These are phyloP conservation scores for Colletotrichum higginsianum DNA, from an alignment of 2,329 filamentous ascomycete species.

Conservation along the genomic window DNA sequence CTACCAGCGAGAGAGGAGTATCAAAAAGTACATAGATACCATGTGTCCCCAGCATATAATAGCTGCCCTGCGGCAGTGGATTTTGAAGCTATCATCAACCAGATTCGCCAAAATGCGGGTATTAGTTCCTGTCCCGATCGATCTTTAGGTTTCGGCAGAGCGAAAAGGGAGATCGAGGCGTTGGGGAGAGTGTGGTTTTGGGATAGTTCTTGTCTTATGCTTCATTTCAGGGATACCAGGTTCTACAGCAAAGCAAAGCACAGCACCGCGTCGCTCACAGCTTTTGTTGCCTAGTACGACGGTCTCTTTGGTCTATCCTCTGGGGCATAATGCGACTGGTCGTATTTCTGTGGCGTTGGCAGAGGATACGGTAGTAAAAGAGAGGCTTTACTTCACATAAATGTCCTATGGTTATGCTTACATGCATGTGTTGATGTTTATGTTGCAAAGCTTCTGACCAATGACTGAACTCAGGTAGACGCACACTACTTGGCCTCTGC, in stretches of 20 bases:
- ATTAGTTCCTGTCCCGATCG: background rate
- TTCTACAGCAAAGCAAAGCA: background rate
- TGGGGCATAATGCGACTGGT: background rate
- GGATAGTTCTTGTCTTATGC: background rate
- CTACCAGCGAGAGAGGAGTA: background rate
- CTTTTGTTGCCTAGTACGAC: background rate
- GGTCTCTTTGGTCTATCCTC: conserved; percentile 3
- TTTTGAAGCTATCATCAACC: background rate
- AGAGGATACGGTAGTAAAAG: background rate
- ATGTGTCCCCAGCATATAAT: conserved; percentile 14
- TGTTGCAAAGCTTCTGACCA: too few species aligned
- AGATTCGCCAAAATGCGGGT: too few species aligned
- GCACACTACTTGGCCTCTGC: too few species aligned
- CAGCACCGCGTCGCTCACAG: background rate
- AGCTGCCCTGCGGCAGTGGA: background rate
- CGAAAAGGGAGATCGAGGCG: conserved; percentile 1
- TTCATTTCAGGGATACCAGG: conserved; percentile 21
- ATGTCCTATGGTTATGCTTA: too few species aligned
- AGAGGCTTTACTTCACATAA: too few species aligned
- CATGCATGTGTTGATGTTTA: too few species aligned
- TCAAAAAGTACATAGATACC: conserved; percentile 17
- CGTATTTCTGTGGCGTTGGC: too few species aligned
- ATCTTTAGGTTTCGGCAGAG: background rate
- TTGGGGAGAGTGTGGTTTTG: background rate
- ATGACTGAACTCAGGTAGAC: too few species aligned